Percentiles rank a stretch among this genome's conserved stretches.
These are phyloP conservation scores for Coelastrella sp. DNA, from an alignment of 139 green algal genomes.

Conservation along the genomic window DNA sequence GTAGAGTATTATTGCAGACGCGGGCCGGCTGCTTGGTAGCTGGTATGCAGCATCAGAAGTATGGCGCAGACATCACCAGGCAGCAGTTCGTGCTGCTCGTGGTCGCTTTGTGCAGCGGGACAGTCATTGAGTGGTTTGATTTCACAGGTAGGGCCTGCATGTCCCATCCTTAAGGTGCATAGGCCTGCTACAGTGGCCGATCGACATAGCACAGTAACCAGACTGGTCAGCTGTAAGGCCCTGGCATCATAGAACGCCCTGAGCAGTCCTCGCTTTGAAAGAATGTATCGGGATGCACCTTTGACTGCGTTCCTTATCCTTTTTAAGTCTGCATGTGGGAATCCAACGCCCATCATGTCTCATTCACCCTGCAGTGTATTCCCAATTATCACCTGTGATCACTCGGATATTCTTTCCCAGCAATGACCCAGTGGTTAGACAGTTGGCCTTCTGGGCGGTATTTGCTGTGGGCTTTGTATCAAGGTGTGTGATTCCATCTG, in stretches of 20 bases:
- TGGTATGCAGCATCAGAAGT: not conserved
- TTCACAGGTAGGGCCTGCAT: no score
- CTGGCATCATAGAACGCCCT: no score
- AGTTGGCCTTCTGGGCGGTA: constrained; percentile 33
- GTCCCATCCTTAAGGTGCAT: no score
- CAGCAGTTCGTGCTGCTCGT: not conserved
- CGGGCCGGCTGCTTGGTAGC: no score
- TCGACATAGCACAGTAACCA: no score
- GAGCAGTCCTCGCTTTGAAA: no score
- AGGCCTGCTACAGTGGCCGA: no score
- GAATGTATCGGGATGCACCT: no score
- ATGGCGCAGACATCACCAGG: not conserved
- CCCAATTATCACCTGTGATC: not conserved
- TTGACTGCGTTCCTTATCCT: no score
- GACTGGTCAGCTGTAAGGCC: no score
- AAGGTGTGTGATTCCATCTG: not conserved
- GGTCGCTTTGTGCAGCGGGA: not conserved
- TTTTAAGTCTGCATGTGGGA: no score
- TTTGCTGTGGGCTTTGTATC: not conserved
- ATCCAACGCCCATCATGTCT: not conserved
- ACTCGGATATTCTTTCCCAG: constrained; percentile 42
- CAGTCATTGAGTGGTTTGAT: not conserved
- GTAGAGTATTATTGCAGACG: no score
- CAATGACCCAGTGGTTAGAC: not conserved
- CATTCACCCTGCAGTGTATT: not conserved